Percentiles rank a stretch among this genome's conserved stretches.
Evolutionary conservation across 805 yeast genomes (phyloP).

Genomic region (Brettanomyces anomalus): DNA sequence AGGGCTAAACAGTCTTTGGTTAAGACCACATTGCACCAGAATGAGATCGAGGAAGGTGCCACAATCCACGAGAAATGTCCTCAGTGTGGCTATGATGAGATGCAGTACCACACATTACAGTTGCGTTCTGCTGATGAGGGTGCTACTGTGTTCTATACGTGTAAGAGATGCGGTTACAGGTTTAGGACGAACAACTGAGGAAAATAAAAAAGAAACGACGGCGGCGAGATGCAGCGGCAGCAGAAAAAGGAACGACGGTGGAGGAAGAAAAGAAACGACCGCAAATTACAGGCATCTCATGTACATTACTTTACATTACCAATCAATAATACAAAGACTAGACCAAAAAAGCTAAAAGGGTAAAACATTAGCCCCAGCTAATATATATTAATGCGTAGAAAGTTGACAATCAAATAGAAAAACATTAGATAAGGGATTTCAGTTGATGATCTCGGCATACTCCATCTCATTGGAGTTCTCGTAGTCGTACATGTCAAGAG

Average conservation of each 20-base stretch:
- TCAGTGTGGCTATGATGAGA: conserved; percentile 96
- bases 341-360: too few relatives aligned
- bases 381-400: neutral
- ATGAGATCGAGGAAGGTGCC: conserved; percentile 90
- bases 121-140: conserved; percentile 99
- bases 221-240: neutral
- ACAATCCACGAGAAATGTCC: conserved; percentile 97
- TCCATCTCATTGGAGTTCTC: conserved; percentile 80
- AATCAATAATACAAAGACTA: conserved; percentile 1
- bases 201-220: neutral
- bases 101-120: conserved; percentile 96
- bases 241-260: neutral
- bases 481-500: conserved; percentile 95
- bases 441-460: conserved; percentile 38
- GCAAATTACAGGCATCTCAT: neutral
- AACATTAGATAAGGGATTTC: neutral
- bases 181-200: conserved; percentile 83
- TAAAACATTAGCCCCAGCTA: too few relatives aligned
- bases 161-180: conserved; percentile 86
- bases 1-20: conserved; percentile 81
- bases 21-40: conserved; percentile 67
- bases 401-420: too few relatives aligned
- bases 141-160: conserved; percentile 96
- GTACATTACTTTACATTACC: neutral
- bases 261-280: neutral